These are phyloP conservation scores for thale cress (Arabidopsis thaliana) DNA, from an alignment of 345 rosid genomes.

Conservation along the genomic window DNA sequence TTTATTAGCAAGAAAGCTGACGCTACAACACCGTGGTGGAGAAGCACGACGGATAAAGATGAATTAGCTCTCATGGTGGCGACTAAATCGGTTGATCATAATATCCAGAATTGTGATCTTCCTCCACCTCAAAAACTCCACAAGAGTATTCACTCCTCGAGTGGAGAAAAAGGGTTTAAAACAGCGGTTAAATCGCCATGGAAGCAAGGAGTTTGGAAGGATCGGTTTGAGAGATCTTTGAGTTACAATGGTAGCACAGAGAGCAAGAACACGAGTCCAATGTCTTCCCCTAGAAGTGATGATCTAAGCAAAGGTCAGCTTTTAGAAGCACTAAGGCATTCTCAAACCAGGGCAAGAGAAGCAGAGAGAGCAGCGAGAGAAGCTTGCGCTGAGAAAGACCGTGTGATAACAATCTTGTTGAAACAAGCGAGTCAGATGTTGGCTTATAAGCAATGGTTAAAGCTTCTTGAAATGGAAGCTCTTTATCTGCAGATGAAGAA, in stretches of 20 bases:
- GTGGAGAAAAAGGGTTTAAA: conserved; percentile 34
- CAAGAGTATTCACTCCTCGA: conserved; percentile 36
- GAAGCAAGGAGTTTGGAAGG: conserved; percentile 41
- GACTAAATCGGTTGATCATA: conserved; percentile 62
- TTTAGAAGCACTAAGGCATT: conserved; percentile 87
- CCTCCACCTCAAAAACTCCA: conserved; percentile 74
- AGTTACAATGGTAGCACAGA: conserved; percentile 42
- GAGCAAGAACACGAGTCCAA: conserved; percentile 40
- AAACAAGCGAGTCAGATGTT: conserved; percentile 91
- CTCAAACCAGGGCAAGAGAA: conserved; percentile 97
- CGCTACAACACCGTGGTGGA: conserved; percentile 81
- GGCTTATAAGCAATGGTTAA: conserved; percentile 95
- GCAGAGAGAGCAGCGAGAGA: conserved; percentile 83
- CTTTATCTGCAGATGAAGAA: conserved; percentile 60
- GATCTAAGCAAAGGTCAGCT: conserved; percentile 76
- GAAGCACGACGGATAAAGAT: conserved; percentile 60
- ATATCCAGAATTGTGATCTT: conserved; percentile 81
- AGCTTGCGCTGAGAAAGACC: conserved; percentile 84
- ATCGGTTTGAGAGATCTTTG: conserved; percentile 49
- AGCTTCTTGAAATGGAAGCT: conserved; percentile 79
- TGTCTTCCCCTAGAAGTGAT: conserved; percentile 43
- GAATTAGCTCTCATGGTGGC: conserved; percentile 86
- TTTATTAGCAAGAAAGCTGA: conserved; percentile 25
- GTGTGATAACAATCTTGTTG: conserved; percentile 70
- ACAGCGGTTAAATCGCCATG: conserved; percentile 21